Conservation (phyloP, 2,329 filamentous ascomycete species). For the Talaromyces sp. region DNA sequence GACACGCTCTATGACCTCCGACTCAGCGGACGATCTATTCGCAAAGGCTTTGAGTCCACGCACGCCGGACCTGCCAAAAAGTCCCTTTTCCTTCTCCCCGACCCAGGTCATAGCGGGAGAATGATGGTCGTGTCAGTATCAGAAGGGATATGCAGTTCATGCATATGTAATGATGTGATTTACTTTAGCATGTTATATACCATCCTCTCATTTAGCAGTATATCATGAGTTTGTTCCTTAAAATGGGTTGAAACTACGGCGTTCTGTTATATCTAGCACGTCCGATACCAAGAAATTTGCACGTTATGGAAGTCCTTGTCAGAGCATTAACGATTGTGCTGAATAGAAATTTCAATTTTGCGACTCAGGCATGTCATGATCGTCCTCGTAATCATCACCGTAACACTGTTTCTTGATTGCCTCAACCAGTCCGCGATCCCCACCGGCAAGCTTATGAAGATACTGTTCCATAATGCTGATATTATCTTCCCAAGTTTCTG, state of each 20-base stretch:
- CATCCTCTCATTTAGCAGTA: background rate
- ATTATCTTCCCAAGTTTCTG: constrained; percentile 46
- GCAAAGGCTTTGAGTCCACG: constrained; percentile 82
- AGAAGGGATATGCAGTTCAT: too few species aligned
- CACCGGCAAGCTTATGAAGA: constrained; percentile 38
- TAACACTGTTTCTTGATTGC: constrained; percentile 49
- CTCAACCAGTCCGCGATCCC: constrained; percentile 47
- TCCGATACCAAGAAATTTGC: too few species aligned
- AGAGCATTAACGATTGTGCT: too few species aligned
- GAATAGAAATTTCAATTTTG: background rate
- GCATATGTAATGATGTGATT: too few species aligned
- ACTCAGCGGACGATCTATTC: constrained; percentile 78
- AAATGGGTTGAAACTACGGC: too few species aligned
- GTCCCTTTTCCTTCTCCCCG: constrained; percentile 68
- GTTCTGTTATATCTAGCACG: too few species aligned
- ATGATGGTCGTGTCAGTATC: too few species aligned
- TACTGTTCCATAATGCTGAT: constrained; percentile 46
- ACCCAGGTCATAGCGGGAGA: constrained; percentile 35
- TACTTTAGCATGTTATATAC: background rate
- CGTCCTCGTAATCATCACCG: constrained; percentile 57
- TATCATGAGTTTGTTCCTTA: too few species aligned
- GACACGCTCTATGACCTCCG: constrained; percentile 39
- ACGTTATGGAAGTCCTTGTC: too few species aligned
- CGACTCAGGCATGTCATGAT: constrained; percentile 48
- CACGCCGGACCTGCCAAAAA: constrained; percentile 80